Base-by-base conservation (phyloP, 805 yeast genomes). In the Saccharomycopsis synnaedendra region DNA sequence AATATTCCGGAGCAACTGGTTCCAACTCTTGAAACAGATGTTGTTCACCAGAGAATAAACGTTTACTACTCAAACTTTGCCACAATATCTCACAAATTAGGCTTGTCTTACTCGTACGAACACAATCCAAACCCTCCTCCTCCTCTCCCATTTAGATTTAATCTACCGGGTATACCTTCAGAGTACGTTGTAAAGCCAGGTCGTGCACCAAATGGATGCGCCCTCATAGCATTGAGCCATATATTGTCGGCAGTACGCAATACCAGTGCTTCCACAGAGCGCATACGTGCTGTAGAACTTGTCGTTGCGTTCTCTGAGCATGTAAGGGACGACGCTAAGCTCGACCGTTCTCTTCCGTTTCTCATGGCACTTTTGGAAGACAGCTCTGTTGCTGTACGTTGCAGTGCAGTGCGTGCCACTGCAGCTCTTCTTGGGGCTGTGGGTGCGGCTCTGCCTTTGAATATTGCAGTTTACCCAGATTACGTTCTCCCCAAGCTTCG, bases 341-440 rank as follows among this genome's bases (percentile, higher is more conserved):
- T 93, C 38, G 97, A 93, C 60, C 65, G 97, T 41, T 78, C 87
- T 33, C 62, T 93, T 29, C 97, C 98, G 0, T 86, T 82, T 58
- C 61, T 93, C 29, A 73, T 85, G 28, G 66, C 77, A n/a, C 67
- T 87, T 46, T 61, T 89, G 9, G 87, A 84, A 45, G 95, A 86
- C 51, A 65, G 71, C 1, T 71, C 80, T 19, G 70, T 77, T 0
- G 74, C 71, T 42, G 93, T 87, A 3, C 84, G 82, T 45, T 72
- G 79, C 1, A 66, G 77, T 3, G 85, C 95, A 0, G 56, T 93
- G 5, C 67, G 76, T 42, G 66, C 80, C 1, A 58, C 85, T 42
- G 77, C 94, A 0, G 89, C 85, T 38, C 62, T 93, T 3, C 62
- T 90, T 38, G 63, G 69, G 5, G 68, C 81, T 54, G 82, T 88